These are phyloP conservation scores for Venturia oleaginea DNA, from an alignment of 2,329 filamentous ascomycete genomes.

Conservation along the genomic window DNA sequence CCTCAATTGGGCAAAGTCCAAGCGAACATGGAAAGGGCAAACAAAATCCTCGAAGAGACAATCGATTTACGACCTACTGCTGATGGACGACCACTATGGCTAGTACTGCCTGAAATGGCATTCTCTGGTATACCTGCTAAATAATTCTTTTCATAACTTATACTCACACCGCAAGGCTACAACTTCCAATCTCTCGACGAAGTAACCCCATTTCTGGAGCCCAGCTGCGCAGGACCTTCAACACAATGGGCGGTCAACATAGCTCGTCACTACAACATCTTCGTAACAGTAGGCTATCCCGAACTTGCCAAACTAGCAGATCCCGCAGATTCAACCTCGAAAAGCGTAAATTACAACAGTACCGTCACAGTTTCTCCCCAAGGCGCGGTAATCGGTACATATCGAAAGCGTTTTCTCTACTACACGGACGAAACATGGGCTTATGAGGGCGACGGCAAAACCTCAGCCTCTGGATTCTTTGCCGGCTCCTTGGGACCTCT, in stretches of 20 bases:
- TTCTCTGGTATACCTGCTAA: conserved; percentile 50
- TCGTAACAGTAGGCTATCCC: conserved; percentile 65
- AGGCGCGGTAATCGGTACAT: conserved; percentile 48
- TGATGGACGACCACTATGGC: conserved; percentile 30
- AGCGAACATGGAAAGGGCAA: conserved; percentile 61
- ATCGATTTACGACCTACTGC: conserved; percentile 25
- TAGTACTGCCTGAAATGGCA: conserved; percentile 68
- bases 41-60: conserved; percentile 51
- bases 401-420: conserved; percentile 57
- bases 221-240: conserved; percentile 53
- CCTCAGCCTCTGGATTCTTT: conserved; percentile 25
- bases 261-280: conserved; percentile 57
- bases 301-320: conserved; percentile 35
- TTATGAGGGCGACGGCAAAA: conserved; percentile 34
- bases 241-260: conserved; percentile 62
- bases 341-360: conserved; percentile 45
- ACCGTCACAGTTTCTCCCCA: conserved; percentile 47
- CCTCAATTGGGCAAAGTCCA: conserved; percentile 61
- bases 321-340: neutral
- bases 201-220: conserved; percentile 62
- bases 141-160: neutral
- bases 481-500: conserved; percentile 26
- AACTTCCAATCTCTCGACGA: conserved; percentile 64
- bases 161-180: conserved; percentile 48
- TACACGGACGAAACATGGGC: conserved; percentile 61